phyloP scores from a whole-genome alignment of 192 early-diverging fungal genomes.

The Coemansia furcata region DNA sequence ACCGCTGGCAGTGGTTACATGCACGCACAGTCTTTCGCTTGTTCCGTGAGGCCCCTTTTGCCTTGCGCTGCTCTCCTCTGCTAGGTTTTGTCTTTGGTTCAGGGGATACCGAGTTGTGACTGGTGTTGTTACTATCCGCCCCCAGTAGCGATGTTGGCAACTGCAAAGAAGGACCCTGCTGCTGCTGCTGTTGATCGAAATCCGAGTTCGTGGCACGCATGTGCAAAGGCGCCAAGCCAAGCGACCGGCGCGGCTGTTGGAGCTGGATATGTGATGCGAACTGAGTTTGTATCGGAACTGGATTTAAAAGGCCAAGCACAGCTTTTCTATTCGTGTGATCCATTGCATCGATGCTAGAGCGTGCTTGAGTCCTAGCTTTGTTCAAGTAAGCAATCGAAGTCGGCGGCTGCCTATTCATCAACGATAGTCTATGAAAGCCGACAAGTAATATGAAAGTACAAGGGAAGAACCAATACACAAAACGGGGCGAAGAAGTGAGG shows the following conservation, averaged over 20 bases:
- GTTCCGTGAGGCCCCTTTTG: conserved; percentile 8
- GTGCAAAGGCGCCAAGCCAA: neutral
- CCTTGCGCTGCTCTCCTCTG: neutral
- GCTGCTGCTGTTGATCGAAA: conserved; percentile 4
- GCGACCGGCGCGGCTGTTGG: neutral
- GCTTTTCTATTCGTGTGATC: conserved; percentile 9
- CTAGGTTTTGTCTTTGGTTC: neutral
- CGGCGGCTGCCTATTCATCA: conserved; percentile 5
- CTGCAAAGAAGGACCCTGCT: conserved; percentile 1
- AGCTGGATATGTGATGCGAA: neutral
- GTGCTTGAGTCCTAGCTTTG: conserved; percentile 2
- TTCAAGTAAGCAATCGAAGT: conserved; percentile 40
- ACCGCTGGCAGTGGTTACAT: conserved; percentile 62
- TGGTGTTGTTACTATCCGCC: neutral
- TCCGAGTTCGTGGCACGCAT: neutral
- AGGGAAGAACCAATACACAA: neutral
- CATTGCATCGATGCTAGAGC: conserved; percentile 10
- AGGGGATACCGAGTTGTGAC: neutral
- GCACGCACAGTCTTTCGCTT: conserved; percentile 58
- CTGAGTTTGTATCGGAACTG: neutral
- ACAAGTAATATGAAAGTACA: neutral
- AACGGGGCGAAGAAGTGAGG: neutral
- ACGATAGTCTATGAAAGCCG: neutral
- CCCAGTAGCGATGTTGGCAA: neutral
- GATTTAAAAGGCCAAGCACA: neutral